Evolutionary conservation across 2,329 filamentous ascomycete genomes (phyloP).

Genomic region (Fusarium camptoceras): DNA sequence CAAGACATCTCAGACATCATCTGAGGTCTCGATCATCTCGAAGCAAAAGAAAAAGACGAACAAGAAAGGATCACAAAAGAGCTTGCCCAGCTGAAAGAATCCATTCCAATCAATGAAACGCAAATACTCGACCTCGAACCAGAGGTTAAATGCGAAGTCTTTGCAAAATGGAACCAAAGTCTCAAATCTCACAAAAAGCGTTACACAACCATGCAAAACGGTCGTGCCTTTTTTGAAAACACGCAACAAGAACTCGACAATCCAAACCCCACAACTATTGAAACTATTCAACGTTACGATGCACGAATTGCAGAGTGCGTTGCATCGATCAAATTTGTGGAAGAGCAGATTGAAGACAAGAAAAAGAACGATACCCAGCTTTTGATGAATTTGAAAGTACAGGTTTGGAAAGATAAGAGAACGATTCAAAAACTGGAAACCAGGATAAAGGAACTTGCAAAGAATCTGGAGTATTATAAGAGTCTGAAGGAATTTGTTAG

Average conservation of each 20-base stretch:
- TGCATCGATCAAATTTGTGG: fast-evolving
- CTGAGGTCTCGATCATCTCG: background rate
- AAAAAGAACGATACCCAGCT: background rate
- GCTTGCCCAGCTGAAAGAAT: background rate
- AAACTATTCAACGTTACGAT: background rate
- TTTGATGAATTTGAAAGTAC: background rate
- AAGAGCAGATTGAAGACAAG: background rate
- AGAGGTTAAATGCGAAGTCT: background rate
- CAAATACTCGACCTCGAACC: background rate
- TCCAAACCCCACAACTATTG: background rate
- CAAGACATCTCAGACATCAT: background rate
- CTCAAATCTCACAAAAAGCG: background rate
- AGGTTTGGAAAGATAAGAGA: background rate
- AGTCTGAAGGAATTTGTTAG: background rate
- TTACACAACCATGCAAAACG: background rate
- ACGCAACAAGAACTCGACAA: fast-evolving
- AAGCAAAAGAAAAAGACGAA: background rate
- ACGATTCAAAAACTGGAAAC: background rate
- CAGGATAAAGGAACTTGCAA: background rate
- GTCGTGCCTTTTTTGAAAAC: background rate
- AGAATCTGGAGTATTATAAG: background rate
- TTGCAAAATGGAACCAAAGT: background rate
- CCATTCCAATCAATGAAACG: background rate
- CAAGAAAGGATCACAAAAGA: background rate
- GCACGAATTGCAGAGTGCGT: background rate